Evolutionary conservation across 306 rosid species (phyloP).

Genomic region (Luffa aegyptiaca): DNA sequence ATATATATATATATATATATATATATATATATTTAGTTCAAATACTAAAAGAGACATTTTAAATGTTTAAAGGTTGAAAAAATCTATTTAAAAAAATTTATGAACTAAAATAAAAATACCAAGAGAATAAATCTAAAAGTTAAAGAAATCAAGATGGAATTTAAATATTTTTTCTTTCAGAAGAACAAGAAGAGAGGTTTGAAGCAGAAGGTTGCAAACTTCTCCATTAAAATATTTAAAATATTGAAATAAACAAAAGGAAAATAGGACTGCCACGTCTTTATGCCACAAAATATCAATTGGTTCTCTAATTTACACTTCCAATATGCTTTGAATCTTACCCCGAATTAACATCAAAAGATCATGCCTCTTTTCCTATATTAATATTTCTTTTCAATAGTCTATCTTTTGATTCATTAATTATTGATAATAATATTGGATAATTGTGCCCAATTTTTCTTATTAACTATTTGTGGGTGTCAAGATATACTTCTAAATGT

Average conservation of each 20-base stretch:
- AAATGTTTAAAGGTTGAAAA: not conserved
- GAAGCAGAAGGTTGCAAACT: not conserved
- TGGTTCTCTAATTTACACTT: not conserved
- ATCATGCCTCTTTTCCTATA: no score
- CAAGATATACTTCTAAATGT: no score
- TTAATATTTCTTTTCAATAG: no score
- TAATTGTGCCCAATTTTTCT: no score
- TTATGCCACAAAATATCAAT: not conserved
- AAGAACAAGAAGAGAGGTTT: not conserved
- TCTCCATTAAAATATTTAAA: not conserved
- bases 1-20: no score
- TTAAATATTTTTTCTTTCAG: not conserved
- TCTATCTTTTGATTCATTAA: no score
- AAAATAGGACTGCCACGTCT: not conserved
- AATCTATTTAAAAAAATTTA: not conserved
- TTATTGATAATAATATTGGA: no score
- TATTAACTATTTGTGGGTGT: no score
- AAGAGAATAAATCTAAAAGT: not conserved
- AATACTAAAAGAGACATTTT: no score
- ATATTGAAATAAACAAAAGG: not conserved
- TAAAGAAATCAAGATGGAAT: not conserved
- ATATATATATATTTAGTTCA: no score
- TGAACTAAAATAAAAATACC: not conserved
- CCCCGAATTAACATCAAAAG: no score
- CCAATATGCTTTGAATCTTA: not conserved